These are phyloP conservation scores for Durio zibethinus DNA, from an alignment of 345 rosid genomes.

Conservation along the genomic window DNA sequence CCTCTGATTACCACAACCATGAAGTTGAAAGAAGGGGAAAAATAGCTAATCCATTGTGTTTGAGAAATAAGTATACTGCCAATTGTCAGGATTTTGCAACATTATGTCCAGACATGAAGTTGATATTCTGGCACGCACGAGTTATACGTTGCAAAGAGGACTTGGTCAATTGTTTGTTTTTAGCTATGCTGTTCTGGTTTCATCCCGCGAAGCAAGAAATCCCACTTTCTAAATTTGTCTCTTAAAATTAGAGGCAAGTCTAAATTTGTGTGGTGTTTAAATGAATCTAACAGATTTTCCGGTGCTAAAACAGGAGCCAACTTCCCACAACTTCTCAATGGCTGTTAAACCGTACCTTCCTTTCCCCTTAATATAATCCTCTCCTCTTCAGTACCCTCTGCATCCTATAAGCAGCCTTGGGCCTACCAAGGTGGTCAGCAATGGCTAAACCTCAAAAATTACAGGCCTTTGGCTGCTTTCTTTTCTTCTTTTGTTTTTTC, in stretches of 20 bases:
- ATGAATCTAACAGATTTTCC: neutral
- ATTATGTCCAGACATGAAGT: neutral
- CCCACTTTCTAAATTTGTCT: neutral
- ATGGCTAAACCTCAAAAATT: constrained; percentile 39
- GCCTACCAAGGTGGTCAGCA: constrained; percentile 48
- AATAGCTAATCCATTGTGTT: no score
- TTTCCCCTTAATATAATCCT: neutral
- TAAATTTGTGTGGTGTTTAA: neutral
- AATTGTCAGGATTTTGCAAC: neutral
- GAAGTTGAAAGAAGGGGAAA: no score
- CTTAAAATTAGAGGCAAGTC: neutral
- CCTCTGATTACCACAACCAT: no score
- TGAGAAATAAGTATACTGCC: no score
- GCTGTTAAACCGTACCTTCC: neutral
- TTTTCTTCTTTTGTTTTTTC: constrained; percentile 19
- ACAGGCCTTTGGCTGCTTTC: constrained; percentile 54
- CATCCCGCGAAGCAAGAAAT: neutral
- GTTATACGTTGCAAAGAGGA: neutral
- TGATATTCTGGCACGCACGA: neutral
- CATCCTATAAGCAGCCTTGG: constrained; percentile 69
- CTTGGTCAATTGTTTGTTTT: neutral
- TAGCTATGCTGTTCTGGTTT: neutral
- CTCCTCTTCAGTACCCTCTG: neutral
- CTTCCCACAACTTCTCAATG: neutral
- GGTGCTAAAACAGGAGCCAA: neutral